phyloP scores from a whole-genome alignment of 257 asterid genomes.

The Solanum lignicaule region DNA sequence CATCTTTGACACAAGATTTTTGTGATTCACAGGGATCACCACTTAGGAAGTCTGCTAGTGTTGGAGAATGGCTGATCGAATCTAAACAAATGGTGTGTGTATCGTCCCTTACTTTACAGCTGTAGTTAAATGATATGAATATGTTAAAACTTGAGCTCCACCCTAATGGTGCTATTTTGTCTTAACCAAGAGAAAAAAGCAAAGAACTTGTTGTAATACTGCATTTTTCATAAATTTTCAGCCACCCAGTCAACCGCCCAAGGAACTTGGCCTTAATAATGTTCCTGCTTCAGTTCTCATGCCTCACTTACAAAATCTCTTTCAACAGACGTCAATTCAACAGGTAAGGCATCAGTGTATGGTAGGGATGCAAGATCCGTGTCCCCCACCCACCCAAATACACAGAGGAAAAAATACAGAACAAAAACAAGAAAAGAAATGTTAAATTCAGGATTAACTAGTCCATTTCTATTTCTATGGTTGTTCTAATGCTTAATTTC shows the following conservation, averaged over 20 bases:
- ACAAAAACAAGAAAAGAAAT: not conserved
- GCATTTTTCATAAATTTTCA: constrained; percentile 24
- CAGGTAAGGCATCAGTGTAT: constrained; percentile 30
- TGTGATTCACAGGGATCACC: constrained; percentile 67
- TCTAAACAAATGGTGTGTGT: constrained; percentile 65
- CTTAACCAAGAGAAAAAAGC: not conserved
- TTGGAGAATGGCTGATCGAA: constrained; percentile 83
- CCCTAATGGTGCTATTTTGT: not conserved
- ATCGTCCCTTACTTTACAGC: constrained; percentile 3
- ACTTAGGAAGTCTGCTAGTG: constrained; percentile 89
- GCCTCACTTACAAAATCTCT: constrained; percentile 96
- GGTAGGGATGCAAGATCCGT: not conserved
- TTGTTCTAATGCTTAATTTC: not conserved
- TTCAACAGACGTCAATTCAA: constrained; percentile 89
- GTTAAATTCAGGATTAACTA: not conserved
- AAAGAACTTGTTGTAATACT: not conserved
- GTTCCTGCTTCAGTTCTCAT: constrained; percentile 66
- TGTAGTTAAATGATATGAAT: constrained; percentile 6
- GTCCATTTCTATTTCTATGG: not conserved
- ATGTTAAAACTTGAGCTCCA: not conserved
- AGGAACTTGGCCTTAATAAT: constrained; percentile 48
- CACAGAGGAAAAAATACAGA: not conserved
- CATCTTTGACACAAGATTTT: constrained; percentile 10
- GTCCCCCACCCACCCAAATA: not conserved
- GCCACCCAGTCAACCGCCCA: constrained; percentile 53